Percentiles rank a stretch among this genome's conserved stretches.
Evolutionary conservation across 768 basidiomycete species (phyloP).

Genomic region (Mycena vulgaris): DNA sequence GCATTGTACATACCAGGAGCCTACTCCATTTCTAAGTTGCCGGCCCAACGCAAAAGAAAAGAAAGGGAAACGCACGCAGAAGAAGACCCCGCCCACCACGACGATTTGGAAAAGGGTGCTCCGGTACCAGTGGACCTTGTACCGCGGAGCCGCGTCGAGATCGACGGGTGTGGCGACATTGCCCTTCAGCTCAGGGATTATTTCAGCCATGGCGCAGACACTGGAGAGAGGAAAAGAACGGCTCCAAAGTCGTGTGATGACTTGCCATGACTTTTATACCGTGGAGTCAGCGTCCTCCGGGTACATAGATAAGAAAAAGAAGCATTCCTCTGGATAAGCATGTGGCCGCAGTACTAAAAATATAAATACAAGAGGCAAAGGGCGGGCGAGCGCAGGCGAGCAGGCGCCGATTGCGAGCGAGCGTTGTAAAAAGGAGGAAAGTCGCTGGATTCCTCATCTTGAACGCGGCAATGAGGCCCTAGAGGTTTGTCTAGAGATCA

Average conservation of each 20-base stretch:
- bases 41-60: constrained; percentile 18
- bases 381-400: too few species aligned
- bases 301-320: too few species aligned
- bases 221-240: constrained; percentile 3
- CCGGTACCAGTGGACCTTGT: constrained; percentile 50
- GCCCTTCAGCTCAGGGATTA: constrained; percentile 35
- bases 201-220: background rate
- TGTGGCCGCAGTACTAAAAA: too few species aligned
- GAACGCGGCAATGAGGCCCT: too few species aligned
- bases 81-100: constrained; percentile 51
- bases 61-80: constrained; percentile 42
- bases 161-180: background rate
- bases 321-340: too few species aligned
- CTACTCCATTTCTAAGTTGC: constrained; percentile 23
- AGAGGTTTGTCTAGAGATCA: too few species aligned
- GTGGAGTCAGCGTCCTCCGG: too few species aligned
- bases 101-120: constrained; percentile 50
- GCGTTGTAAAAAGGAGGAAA: too few species aligned
- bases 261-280: background rate
- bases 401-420: too few species aligned
- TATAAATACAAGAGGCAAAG: too few species aligned
- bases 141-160: constrained; percentile 6
- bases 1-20: constrained; percentile 55
- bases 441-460: too few species aligned
- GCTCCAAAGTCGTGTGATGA: too few species aligned